A percentile compares a stretch with the other conserved stretches of the same genome.
Evolutionary conservation across 257 asterid genomes (phyloP).

Genomic region (Scutellaria minor): DNA sequence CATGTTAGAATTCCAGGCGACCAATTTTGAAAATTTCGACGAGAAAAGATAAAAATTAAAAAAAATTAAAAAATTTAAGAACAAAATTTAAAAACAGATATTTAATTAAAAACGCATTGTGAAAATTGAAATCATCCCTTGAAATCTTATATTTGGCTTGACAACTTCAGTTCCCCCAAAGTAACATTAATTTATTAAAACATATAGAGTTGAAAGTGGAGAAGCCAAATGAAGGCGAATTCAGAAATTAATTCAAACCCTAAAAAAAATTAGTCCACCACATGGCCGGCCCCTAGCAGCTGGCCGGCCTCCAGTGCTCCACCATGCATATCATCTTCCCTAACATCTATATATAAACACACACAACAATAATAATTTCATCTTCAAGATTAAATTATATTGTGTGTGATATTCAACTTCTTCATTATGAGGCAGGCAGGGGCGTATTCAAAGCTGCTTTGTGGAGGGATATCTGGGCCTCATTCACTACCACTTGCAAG

Average conservation of each 20-base stretch:
- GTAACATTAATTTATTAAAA: no score
- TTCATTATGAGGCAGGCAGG: constrained; percentile 72
- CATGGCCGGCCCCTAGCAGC: constrained; percentile 41
- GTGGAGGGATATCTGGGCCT: constrained; percentile 61
- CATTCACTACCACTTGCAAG: constrained; percentile 80
- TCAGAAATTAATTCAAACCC: constrained; percentile 1
- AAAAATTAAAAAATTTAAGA: no score
- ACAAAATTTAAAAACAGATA: no score
- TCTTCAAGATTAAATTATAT: no score
- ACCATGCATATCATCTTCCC: neutral
- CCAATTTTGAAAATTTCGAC: no score
- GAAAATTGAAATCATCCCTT: no score
- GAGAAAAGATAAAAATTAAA: no score
- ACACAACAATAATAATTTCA: neutral
- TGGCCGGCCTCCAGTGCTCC: constrained; percentile 48
- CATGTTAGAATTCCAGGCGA: no score
- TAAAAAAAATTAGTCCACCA: constrained; percentile 10
- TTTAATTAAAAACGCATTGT: no score
- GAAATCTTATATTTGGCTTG: neutral
- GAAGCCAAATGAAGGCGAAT: no score
- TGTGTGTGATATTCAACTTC: no score
- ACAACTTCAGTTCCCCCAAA: neutral
- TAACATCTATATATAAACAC: neutral
- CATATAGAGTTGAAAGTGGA: no score
- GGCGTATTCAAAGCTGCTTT: constrained; percentile 64